Conservation (phyloP, 768 basidiomycete genomes). For the Mycena alexandri region DNA sequence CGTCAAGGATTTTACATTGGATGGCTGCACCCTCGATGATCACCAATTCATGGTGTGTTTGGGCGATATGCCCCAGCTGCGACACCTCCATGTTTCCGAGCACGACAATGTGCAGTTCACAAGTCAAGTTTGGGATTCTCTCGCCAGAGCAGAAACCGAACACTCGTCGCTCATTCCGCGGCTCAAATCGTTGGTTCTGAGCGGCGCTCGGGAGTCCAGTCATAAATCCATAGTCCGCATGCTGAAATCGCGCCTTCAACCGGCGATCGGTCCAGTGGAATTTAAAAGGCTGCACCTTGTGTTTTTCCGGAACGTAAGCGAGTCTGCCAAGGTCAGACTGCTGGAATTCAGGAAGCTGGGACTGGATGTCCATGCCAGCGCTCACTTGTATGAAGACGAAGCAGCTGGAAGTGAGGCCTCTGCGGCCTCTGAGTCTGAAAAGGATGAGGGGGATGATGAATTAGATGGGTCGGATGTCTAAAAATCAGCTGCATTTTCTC, state of each 20-base stretch:
- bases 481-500: too few relatives aligned
- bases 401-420: neutral
- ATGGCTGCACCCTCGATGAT: neutral
- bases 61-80: constrained; percentile 1
- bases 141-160: neutral
- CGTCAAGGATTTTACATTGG: constrained; percentile 9
- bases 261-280: neutral
- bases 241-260: constrained; percentile 1
- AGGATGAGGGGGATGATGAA: neutral
- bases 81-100: constrained; percentile 2
- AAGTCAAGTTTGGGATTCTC: constrained; percentile 14
- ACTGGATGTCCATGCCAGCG: neutral
- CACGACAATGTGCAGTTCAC: neutral
- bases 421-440: too few relatives aligned
- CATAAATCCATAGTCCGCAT: neutral
- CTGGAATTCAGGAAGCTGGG: neutral
- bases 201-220: neutral
- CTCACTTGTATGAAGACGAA: neutral
- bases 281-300: neutral
- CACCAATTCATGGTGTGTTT: constrained; percentile 10
- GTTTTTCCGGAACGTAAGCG: neutral
- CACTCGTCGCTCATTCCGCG: constrained; percentile 4
- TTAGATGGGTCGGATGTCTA: neutral
- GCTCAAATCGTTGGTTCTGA: neutral
- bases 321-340: neutral